Evolutionary conservation across 371 early-diverging fungal species (phyloP).

Genomic region (Mucor racemosus): DNA sequence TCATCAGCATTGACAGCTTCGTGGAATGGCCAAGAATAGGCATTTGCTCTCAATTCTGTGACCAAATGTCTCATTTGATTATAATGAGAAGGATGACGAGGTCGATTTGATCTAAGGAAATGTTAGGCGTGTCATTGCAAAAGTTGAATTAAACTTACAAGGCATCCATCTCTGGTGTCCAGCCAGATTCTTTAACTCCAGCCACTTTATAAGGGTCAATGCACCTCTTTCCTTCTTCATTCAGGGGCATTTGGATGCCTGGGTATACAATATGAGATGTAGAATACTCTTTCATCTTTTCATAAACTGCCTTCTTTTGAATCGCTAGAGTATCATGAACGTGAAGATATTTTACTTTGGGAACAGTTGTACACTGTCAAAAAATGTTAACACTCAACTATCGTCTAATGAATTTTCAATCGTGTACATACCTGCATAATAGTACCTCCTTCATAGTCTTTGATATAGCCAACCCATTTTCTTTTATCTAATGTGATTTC

Average conservation of each 20-base stretch:
- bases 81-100: constrained; percentile 59
- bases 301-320: constrained; percentile 79
- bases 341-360: constrained; percentile 61
- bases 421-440: constrained; percentile 88
- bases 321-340: constrained; percentile 62
- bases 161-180: constrained; percentile 88
- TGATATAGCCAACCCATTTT: constrained; percentile 98
- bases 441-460: constrained; percentile 99
- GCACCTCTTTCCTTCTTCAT: constrained; percentile 49
- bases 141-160: constrained; percentile 31
- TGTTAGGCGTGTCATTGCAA: not conserved
- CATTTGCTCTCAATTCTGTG: constrained; percentile 74
- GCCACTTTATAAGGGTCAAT: constrained; percentile 68
- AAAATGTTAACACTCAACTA: not conserved
- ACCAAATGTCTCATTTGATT: constrained; percentile 79
- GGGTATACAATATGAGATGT: constrained; percentile 80
- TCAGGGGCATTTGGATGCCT: constrained; percentile 74
- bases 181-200: constrained; percentile 89
- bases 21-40: constrained; percentile 96
- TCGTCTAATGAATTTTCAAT: too few species aligned
- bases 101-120: constrained; percentile 50
- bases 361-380: constrained; percentile 60
- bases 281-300: constrained; percentile 79
- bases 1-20: constrained; percentile 93
- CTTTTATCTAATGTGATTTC: constrained; percentile 92